Evolutionary conservation across 768 basidiomycete species (phyloP), one percentile per base, ranked within the genome.

Genomic region (Tulasnella sp.): DNA sequence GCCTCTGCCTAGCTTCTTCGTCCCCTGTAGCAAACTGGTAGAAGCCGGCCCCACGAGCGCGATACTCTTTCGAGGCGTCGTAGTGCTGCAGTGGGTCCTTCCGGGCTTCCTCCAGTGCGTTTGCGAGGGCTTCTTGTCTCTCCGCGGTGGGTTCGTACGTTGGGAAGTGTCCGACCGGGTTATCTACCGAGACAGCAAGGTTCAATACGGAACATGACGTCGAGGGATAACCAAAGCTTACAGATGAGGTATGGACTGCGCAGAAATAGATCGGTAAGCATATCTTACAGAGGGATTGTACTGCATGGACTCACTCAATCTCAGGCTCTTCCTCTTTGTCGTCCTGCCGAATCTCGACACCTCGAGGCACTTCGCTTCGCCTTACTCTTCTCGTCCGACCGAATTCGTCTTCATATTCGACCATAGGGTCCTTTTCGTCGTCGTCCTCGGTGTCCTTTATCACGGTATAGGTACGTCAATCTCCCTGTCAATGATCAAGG

Each of bases 391-490:
- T 83, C 42, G 86, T 76, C n/a, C 93, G 87, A 40, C 92, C 92
- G 77, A 92, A 92, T 77, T 94, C 93, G 75, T 95, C 93, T 77
- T 90, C 87, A 73, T 93, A 94, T 78, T 94, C 93, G 5, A 94
- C 83, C 36, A 93, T 81, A 12, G 91, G 91, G 75, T 94, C 92
- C 71, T 88, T 84, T 29, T 67, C 74, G 17, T 41, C 40, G 34
- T 65, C 62, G 2, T 59, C 34, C 5, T 29, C 34, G n/a, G n/a
- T n/a, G 17, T 26, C 35, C 68, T 71, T 32, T 36, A 19, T 39
- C 4, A 67, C 29, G 29, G 67, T 14, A 8, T 22, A 9, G 19
- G 14, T 16, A 47, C 22, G n/a, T 47, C 67, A 69, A n/a, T 37
- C 39, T 36, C 26, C 17, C 88, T 91, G 72, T 1, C 67, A 1